phyloP scores from a whole-genome alignment of 306 rosid species.

The Lathyrus oleraceus region DNA sequence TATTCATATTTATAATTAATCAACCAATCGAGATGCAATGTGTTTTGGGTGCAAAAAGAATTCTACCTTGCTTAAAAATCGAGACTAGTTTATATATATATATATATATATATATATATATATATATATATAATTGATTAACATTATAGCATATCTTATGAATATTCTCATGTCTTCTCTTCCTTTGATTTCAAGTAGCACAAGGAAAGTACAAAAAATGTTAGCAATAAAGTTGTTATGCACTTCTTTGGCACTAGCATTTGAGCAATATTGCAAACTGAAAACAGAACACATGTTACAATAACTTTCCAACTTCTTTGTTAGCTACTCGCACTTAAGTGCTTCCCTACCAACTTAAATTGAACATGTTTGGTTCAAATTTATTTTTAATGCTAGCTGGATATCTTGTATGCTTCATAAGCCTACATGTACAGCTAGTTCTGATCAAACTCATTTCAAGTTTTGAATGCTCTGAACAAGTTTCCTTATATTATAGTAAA shows the following conservation, averaged over 20 bases:
- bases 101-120: neutral
- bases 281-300: conserved; percentile 35
- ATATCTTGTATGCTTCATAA: neutral
- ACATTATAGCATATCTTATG: neutral
- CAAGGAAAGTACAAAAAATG: neutral
- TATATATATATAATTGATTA: conserved; percentile 31
- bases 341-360: conserved; percentile 39
- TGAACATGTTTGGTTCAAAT: conserved; percentile 16
- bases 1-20: too few relatives aligned
- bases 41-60: too few relatives aligned
- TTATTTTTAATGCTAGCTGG: conserved; percentile 24
- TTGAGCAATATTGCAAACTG: neutral
- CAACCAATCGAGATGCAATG: too few relatives aligned
- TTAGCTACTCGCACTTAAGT: conserved; percentile 32
- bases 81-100: too few relatives aligned
- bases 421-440: conserved; percentile 28
- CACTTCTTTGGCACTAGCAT: conserved; percentile 25
- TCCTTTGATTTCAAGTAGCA: conserved; percentile 17
- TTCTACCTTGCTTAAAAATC: too few relatives aligned
- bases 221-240: neutral
- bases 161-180: conserved; percentile 11
- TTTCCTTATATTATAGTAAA: neutral
- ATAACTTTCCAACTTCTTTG: conserved; percentile 33
- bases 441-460: neutral
- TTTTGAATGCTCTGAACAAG: conserved; percentile 20